Percentiles rank a stretch among this genome's conserved stretches.
Evolutionary conservation across 495 filamentous ascomycete genomes (phyloP).

Genomic region (Penicillium roqueforti): DNA sequence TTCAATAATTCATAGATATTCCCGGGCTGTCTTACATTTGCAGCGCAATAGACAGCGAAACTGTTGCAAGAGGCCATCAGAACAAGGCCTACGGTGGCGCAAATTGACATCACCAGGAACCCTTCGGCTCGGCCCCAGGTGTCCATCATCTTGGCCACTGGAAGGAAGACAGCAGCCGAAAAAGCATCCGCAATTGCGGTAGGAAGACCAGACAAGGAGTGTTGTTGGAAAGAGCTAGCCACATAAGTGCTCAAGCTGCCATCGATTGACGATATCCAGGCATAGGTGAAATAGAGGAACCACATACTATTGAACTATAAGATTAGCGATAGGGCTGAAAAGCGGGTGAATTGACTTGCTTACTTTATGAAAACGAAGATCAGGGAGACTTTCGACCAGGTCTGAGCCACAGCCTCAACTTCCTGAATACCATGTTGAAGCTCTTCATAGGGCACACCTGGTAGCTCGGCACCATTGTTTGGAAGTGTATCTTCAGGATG

Average conservation of each 20-base stretch:
- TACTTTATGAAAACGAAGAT: conserved; percentile 35
- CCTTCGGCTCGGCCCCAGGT: conserved; percentile 55
- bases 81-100: conserved; percentile 39
- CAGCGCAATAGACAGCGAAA: conserved; percentile 44
- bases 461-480: conserved; percentile 8
- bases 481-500: conserved; percentile 3
- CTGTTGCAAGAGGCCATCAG: conserved; percentile 48
- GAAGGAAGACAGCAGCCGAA: conserved; percentile 56
- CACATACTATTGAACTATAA: conserved; percentile 26
- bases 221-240: conserved; percentile 28
- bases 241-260: conserved; percentile 28
- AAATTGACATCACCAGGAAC: conserved; percentile 43
- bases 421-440: conserved; percentile 34
- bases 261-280: conserved; percentile 28
- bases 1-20: too few species aligned
- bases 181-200: conserved; percentile 41
- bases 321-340: background rate
- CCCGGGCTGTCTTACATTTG: conserved; percentile 10
- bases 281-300: conserved; percentile 26
- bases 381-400: conserved; percentile 31
- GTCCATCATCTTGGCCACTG: conserved; percentile 63
- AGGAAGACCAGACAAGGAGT: conserved; percentile 33
- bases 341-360: conserved; percentile 19
- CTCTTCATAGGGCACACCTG: conserved; percentile 8
- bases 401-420: conserved; percentile 34